phyloP scores from a whole-genome alignment of 2,329 filamentous ascomycete genomes.

The Ploettnerulaceae sp. region DNA sequence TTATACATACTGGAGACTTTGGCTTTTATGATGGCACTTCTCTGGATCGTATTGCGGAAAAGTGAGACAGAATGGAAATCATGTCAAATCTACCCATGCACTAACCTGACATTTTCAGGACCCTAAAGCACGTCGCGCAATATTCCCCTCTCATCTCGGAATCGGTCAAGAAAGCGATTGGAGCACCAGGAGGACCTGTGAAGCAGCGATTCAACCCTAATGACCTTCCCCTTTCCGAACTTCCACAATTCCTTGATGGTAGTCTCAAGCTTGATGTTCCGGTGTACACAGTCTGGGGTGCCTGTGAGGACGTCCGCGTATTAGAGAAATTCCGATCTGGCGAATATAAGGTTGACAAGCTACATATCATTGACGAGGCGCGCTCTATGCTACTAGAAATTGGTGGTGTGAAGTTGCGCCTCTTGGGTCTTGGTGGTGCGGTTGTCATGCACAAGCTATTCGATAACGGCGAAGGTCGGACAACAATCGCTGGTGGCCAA shows the following conservation, averaged over 20 bases:
- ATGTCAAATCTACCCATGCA: slow-evolving; percentile 16
- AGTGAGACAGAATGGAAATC: slow-evolving; percentile 52
- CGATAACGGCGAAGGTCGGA: slow-evolving; percentile 95
- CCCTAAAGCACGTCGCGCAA: slow-evolving; percentile 95
- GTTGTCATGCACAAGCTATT: slow-evolving; percentile 99
- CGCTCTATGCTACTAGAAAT: slow-evolving; percentile 93
- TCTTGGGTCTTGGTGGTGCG: slow-evolving; percentile 88
- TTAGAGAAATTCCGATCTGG: slow-evolving; percentile 95
- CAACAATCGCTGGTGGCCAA: slow-evolving; percentile 95
- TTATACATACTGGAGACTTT: slow-evolving; percentile 98
- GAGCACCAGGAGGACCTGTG: slow-evolving; percentile 67
- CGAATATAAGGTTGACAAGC: slow-evolving; percentile 95
- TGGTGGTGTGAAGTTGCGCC: slow-evolving; percentile 89
- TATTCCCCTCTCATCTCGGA: slow-evolving; percentile 94
- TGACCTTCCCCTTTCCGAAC: slow-evolving; percentile 86
- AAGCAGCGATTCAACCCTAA: slow-evolving; percentile 78
- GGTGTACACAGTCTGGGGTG: slow-evolving; percentile 98
- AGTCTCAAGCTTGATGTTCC: slow-evolving; percentile 89
- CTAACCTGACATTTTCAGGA: slow-evolving; percentile 50
- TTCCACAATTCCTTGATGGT: slow-evolving; percentile 82
- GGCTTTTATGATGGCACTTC: slow-evolving; percentile 98
- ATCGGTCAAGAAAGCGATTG: slow-evolving; percentile 62
- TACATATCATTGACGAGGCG: slow-evolving; percentile 98
- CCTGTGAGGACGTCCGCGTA: slow-evolving; percentile 96
- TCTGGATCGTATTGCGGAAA: slow-evolving; percentile 94